Evolutionary conservation across 2,329 filamentous ascomycete genomes (phyloP), one percentile per base, ranked within the genome.

Genomic region (Biscogniauxia marginata): DNA sequence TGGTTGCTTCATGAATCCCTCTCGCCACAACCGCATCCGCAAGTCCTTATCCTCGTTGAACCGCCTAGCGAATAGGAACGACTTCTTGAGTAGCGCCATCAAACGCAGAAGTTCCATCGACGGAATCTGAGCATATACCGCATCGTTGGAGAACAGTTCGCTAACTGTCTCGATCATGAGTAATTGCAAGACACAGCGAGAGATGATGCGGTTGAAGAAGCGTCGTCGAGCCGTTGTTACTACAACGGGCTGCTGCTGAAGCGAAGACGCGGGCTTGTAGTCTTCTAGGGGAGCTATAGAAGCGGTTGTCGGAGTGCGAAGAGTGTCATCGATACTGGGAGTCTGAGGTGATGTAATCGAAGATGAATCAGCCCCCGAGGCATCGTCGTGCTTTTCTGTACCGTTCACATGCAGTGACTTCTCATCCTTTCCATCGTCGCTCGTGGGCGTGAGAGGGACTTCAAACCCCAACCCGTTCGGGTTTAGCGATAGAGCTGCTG

Each of bases 141-240:
- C 85, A 70, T 98, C 93, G 73, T 98, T 99, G 65, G 92, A 96
- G 78, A 99, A 99, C 49, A 99, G 85, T 74, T 99, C 96, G 68
- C 96, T 96, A 45, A 99, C 96, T 0, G 96, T 99, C 74, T 99
- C 96, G 66, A 99, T 99, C 92, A 99, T 99, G 62, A 99, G 85
- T 2, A 99, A 84, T 73, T 99, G 96, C 7, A 99, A 80, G 3
- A 99, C 96, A 71, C 95, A 99, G 64, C 96, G 93, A 13, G 93
- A 97, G 74, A 99, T 99, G 73, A 99, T 99, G 65, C 93, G 90
- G 76, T 99, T 99, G 82, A 99, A 99, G 79, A 97, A 97, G 52
- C 93, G 89, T 34, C 95, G 86, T 22, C 95, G 89, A 0, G 95
- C 92, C 2, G 92, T 91, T 1, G 95, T 98, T 4, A 99, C 93